Base-by-base conservation (phyloP, 352 stramenopile species). In the Pythium myriotylum region DNA sequence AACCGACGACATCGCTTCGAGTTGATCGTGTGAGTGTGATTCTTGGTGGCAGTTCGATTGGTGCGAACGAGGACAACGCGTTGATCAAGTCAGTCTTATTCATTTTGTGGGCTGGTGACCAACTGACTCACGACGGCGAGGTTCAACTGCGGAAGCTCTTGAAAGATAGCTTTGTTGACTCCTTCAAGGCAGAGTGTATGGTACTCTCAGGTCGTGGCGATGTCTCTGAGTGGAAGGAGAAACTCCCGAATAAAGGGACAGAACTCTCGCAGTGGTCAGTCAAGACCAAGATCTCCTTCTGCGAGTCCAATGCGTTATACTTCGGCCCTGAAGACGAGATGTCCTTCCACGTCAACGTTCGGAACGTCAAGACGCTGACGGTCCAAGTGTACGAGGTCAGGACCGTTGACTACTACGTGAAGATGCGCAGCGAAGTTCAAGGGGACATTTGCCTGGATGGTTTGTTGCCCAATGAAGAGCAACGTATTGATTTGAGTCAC, bases 341-440 rank as follows among this genome's bases (percentile, higher is more conserved):
- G 2, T 49, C 56, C 9, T 33, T 89, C 52, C 65, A 71, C 20
- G 58, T 88, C 2, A 65, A 71, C 19, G 69, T 79, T 17, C 68
- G 72, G 9, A 88, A 88, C 53, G 68, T 85, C 7, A 76, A 84
- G 35, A 67, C 56, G 2, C 46, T 89, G 22, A 88, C 73, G 2
- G 74, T 79, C 1, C 77, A 89, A 48, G 46, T 89, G 12, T 89
- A 85, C 49, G 69, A 87, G 50, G 79, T 89, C 39, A 79, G 84
- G 37, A 81, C 77, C 10, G 60, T 73, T 12, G 80, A 89, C 61
- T 81, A 84, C 35, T 86, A 86, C 51, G 71, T 67, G 16, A 72
- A 74, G 9, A 58, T 78, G 32, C 75, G 77, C 9, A 63, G 59
- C 42, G 73, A 85, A 53, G 72, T 89, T 12, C 70, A 68, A 26